Conservation (phyloP, 306 rosid genomes). For the Quercus engelmannii region DNA sequence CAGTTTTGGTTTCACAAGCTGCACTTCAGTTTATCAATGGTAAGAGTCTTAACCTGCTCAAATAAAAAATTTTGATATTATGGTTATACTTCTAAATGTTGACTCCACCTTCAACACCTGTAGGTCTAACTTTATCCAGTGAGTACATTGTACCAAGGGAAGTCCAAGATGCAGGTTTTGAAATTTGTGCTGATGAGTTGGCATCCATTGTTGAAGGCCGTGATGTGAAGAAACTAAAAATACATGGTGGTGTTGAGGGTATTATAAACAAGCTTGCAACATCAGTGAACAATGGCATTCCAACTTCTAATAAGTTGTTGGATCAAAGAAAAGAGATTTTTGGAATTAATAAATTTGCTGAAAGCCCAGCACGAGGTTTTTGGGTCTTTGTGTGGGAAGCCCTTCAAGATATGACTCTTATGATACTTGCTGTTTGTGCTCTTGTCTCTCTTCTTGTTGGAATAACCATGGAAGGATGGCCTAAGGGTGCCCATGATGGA, state of each 20-base stretch:
- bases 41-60: slow-evolving; percentile 28
- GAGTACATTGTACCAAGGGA: slow-evolving; percentile 79
- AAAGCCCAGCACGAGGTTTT: slow-evolving; percentile 78
- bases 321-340: slow-evolving; percentile 63
- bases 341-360: slow-evolving; percentile 86
- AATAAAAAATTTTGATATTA: background rate
- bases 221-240: slow-evolving; percentile 78
- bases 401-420: slow-evolving; percentile 91
- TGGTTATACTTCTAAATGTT: background rate
- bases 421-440: slow-evolving; percentile 91
- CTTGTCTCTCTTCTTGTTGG: slow-evolving; percentile 83
- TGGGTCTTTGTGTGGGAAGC: slow-evolving; percentile 96
- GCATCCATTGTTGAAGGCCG: slow-evolving; percentile 81
- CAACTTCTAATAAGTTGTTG: slow-evolving; percentile 61
- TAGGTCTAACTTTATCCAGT: slow-evolving; percentile 67
- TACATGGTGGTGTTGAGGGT: slow-evolving; percentile 69
- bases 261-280: slow-evolving; percentile 61
- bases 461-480: slow-evolving; percentile 91
- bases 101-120: slow-evolving; percentile 12
- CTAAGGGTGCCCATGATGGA: slow-evolving; percentile 98
- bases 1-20: slow-evolving; percentile 98
- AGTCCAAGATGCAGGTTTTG: slow-evolving; percentile 79
- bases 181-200: slow-evolving; percentile 82
- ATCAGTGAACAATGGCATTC: slow-evolving; percentile 53
- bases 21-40: slow-evolving; percentile 97